Conservation (phyloP, 768 basidiomycete species). For the Termitomyces sp. region DNA sequence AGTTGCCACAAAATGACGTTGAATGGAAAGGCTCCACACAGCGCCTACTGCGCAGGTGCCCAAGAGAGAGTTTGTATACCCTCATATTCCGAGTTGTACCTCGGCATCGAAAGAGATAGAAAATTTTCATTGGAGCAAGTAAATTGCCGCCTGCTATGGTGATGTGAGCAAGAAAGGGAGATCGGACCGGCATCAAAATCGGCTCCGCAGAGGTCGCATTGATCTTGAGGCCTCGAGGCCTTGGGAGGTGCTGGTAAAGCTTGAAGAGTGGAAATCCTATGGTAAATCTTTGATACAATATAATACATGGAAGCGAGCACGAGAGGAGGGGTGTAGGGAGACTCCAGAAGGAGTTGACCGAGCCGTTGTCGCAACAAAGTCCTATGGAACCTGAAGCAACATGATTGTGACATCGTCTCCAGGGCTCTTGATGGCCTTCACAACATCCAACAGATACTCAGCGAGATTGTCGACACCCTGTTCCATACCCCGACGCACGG, state of each 20-base stretch:
- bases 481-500: conserved; percentile 30
- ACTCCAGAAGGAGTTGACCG: background rate
- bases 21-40: background rate
- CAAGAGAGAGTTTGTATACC: too few species aligned
- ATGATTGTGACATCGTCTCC: conserved; percentile 38
- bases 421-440: conserved; percentile 23
- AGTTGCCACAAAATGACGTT: background rate
- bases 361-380: background rate
- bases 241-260: background rate
- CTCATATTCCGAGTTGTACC: background rate
- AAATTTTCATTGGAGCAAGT: background rate
- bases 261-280: background rate
- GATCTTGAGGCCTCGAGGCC: too few species aligned
- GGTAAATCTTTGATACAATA: background rate
- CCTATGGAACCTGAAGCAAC: conserved; percentile 20
- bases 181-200: background rate
- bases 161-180: background rate
- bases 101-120: too few species aligned
- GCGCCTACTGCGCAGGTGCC: background rate
- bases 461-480: conserved; percentile 26
- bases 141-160: background rate
- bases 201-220: too few species aligned
- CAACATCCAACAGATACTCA: conserved; percentile 25
- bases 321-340: background rate
- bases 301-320: background rate